Base-by-base conservation (phyloP, 768 basidiomycete genomes). In the Leucosporidium scottii region DNA sequence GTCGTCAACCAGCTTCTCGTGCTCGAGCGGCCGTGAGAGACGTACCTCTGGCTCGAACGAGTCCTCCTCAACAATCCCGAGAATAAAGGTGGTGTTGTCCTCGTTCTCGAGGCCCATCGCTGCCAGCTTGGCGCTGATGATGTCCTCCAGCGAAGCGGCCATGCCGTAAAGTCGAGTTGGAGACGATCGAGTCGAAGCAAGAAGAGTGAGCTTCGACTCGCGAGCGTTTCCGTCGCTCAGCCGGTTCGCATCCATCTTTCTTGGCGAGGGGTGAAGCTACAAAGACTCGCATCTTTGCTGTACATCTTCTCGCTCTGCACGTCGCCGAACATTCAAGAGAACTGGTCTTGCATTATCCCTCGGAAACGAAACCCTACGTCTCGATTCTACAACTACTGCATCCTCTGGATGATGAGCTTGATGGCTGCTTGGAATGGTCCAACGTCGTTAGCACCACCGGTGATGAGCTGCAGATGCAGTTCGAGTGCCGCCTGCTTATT, bases 341-440 rank as follows among this genome's bases (percentile, higher is more conserved):
- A 44, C 39, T 17, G 8, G 39, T 44, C 39, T 44, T 44, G 39
- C 39, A 44, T 44, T n/a, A 44, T 44, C 39, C 39, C 15, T 44
- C 10, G 39, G 39, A 44, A 44, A 6, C 15, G 39, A 17, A 44
- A 44, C 39, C 39, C 39, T 44, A 12, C 39, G 39, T 8, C 39
- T 44, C 15, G 10, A 3, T 8, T 44, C 39, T 44, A 44, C 39
- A 44, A 44, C 8, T 63, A 59, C 58, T 54, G 13, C 50, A 70
- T 61, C 18, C 73, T 56, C 62, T 69, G 66, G 15, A 94, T 89
- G 72, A 96, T 78, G 77, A 92, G 90, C 78, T 94, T 94, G 66
- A 94, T 79, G 10, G 89, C 91, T 18, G 91, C 86, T 90, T 93
- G 89, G 87, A 86, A 89, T 64, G 89, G 75, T 2, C 84, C 86